phyloP scores from a whole-genome alignment of 1,284 basidiomycete genomes.

The Ustilago trichophora region DNA sequence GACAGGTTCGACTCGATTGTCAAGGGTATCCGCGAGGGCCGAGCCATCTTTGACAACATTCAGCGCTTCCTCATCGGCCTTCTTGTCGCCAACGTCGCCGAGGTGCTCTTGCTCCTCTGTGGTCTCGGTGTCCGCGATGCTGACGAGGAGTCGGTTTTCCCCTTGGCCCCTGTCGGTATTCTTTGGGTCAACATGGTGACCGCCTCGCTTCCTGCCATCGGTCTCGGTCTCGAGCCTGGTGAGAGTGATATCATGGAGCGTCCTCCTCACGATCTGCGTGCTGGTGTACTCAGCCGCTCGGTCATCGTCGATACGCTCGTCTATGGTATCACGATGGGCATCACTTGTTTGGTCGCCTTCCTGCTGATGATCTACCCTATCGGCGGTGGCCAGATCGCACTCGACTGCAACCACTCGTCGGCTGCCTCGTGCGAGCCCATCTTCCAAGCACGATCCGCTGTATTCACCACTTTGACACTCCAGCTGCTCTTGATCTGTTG shows the following conservation, averaged over 20 bases:
- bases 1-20: constrained; percentile 60
- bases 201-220: constrained; percentile 58
- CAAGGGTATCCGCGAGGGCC: constrained; percentile 55
- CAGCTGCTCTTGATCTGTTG: constrained; percentile 58
- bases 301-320: constrained; percentile 61
- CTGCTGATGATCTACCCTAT: constrained; percentile 58
- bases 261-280: constrained; percentile 51
- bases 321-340: constrained; percentile 56
- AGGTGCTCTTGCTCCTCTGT: constrained; percentile 58
- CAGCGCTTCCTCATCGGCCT: constrained; percentile 60
- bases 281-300: constrained; percentile 52
- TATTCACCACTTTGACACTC: constrained; percentile 56
- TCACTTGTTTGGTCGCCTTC: constrained; percentile 57
- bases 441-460: constrained; percentile 57
- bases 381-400: constrained; percentile 45
- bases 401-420: constrained; percentile 57
- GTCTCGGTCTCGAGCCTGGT: constrained; percentile 55
- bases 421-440: constrained; percentile 47
- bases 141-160: constrained; percentile 55
- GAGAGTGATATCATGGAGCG: constrained; percentile 58
- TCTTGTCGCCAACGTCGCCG: constrained; percentile 59
- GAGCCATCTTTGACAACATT: constrained; percentile 62
- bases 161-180: constrained; percentile 57
- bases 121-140: constrained; percentile 58
- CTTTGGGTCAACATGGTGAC: constrained; percentile 61